Conservation (phyloP, 2,329 filamentous ascomycete genomes). For the Cordyceps pruinosa region DNA sequence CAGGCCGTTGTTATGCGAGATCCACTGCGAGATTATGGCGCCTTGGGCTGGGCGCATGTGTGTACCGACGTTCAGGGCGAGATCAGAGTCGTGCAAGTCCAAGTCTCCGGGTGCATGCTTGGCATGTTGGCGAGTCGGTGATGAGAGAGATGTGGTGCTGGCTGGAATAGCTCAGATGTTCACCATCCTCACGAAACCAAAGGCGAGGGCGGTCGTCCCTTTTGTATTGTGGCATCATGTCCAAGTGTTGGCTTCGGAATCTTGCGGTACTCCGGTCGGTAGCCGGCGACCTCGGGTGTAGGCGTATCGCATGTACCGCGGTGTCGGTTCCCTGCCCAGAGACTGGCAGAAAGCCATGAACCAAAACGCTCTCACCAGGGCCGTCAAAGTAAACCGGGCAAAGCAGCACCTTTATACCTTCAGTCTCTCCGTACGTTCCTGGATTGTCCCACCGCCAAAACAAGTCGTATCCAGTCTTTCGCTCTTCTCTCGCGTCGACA, state of each 20-base stretch:
- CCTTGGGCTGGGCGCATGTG: not conserved
- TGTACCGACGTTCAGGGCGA: not conserved
- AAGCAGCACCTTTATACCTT: conserved; percentile 12
- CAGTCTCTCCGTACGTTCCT: conserved; percentile 4
- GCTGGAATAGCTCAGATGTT: not conserved
- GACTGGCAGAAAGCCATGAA: not conserved
- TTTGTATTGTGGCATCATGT: not conserved
- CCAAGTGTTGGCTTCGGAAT: conserved; percentile 4
- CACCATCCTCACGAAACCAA: not conserved
- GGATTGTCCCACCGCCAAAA: conserved; percentile 10
- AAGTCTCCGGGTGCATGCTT: not conserved
- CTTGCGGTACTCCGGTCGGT: conserved; percentile 5
- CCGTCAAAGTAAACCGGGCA: not conserved
- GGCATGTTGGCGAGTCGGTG: not conserved
- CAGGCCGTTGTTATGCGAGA: conserved; percentile 5
- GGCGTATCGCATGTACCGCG: not conserved
- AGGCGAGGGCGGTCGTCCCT: not conserved
- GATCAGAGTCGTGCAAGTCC: not conserved
- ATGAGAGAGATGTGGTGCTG: not conserved
- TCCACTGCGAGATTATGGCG: conserved; percentile 11
- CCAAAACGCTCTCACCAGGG: not conserved
- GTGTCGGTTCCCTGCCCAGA: not conserved
- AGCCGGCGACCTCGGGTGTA: conserved; percentile 10
- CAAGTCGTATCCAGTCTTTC: conserved; percentile 11
- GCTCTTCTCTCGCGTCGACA: conserved; percentile 4